These are phyloP conservation scores for Penicillium janthinellum DNA, from an alignment of 2,329 filamentous ascomycete species.

Conservation along the genomic window DNA sequence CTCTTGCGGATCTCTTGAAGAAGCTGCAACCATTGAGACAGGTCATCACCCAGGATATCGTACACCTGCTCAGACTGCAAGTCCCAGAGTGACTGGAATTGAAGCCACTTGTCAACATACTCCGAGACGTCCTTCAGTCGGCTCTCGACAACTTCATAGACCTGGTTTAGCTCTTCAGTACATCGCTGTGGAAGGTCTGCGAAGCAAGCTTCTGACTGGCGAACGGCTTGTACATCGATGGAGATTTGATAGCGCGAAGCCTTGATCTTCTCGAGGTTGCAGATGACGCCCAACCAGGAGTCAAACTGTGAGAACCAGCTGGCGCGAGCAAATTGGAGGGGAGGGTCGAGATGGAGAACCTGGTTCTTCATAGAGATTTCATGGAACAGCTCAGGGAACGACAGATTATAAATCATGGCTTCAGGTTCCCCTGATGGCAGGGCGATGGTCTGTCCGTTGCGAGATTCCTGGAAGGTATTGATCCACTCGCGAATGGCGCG, in stretches of 20 bases:
- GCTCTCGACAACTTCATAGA: slow-evolving; percentile 80
- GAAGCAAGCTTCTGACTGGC: slow-evolving; percentile 62
- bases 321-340: slow-evolving; percentile 84
- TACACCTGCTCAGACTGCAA: slow-evolving; percentile 95
- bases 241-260: slow-evolving; percentile 93
- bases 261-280: slow-evolving; percentile 91
- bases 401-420: slow-evolving; percentile 37
- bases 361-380: slow-evolving; percentile 98
- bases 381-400: slow-evolving; percentile 65
- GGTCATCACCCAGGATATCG: slow-evolving; percentile 84
- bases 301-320: slow-evolving; percentile 94
- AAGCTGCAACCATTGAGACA: slow-evolving; percentile 89
- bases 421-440: slow-evolving; percentile 34
- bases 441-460: slow-evolving; percentile 31
- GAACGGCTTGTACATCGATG: slow-evolving; percentile 53
- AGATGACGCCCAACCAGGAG: slow-evolving; percentile 89
- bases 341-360: slow-evolving; percentile 93
- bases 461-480: slow-evolving; percentile 70
- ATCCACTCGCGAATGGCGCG: slow-evolving; percentile 87
- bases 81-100: slow-evolving; percentile 98
- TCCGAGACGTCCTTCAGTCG: slow-evolving; percentile 76
- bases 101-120: slow-evolving; percentile 97
- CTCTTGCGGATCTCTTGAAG: slow-evolving; percentile 97
- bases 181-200: slow-evolving; percentile 82
- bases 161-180: slow-evolving; percentile 73